These are phyloP conservation scores for Ilyonectria mors-panacis DNA, from an alignment of 2,329 filamentous ascomycete species.

Conservation along the genomic window DNA sequence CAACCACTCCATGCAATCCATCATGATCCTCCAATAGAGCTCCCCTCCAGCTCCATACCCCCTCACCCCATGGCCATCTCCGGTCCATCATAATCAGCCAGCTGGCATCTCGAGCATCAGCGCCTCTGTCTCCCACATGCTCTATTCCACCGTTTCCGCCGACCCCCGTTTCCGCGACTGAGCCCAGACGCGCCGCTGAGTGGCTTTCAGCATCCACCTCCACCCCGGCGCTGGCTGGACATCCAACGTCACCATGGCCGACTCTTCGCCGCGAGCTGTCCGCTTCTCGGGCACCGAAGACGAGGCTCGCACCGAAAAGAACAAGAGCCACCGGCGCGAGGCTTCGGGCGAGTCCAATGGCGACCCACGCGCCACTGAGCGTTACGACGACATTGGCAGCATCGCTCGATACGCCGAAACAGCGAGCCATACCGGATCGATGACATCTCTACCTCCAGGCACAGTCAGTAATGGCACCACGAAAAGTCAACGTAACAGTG, in stretches of 20 bases:
- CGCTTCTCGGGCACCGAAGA: conserved; percentile 69
- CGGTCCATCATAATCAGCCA: conserved; percentile 39
- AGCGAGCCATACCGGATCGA: conserved; percentile 56
- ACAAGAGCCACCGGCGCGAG: conserved; percentile 56
- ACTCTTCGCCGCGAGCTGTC: conserved; percentile 69
- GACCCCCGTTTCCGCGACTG: conserved; percentile 26
- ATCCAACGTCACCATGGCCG: conserved; percentile 53
- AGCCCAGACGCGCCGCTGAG: conserved; percentile 39
- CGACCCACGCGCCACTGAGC: conserved; percentile 64
- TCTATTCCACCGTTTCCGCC: conserved; percentile 18
- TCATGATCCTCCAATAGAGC: conserved; percentile 48
- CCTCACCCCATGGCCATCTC: conserved; percentile 44
- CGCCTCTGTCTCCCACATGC: conserved; percentile 26
- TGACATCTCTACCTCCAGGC: conserved; percentile 59
- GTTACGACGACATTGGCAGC: conserved; percentile 64
- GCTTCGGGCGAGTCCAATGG: conserved; percentile 46
- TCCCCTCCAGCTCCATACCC: conserved; percentile 40
- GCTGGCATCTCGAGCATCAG: conserved; percentile 35
- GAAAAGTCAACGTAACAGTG: conserved; percentile 57
- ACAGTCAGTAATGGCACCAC: conserved; percentile 59
- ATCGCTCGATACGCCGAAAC: conserved; percentile 62
- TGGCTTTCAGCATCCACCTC: conserved; percentile 39
- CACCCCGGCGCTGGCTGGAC: conserved; percentile 35
- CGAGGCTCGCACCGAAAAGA: conserved; percentile 58
- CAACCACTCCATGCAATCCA: conserved; percentile 46